Evolutionary conservation across 495 filamentous ascomycete genomes (phyloP), one percentile per base, ranked within the genome.

Genomic region (Rostrohypoxylon terebratum): DNA sequence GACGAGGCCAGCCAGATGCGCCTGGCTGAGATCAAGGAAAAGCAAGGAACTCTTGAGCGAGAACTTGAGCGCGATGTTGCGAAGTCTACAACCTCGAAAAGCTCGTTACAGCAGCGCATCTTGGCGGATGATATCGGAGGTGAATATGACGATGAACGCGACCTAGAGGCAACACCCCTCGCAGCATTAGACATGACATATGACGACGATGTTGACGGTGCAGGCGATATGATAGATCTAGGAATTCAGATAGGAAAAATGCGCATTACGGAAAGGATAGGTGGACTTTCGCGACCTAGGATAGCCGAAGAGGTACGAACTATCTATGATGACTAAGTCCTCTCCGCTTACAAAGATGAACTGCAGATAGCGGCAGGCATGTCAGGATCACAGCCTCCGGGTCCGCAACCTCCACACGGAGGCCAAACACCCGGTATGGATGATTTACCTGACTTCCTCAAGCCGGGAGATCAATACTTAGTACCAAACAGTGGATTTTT

Each of bases 221-320:
- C 90, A 66, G 88, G 90, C 67, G 90, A 92, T 57, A 75, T 92
- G 14, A 82, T 89, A 61, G 92, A 94, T 75, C 79, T 93, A 18
- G 92, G 92, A 4, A 84, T 93, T 50, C 84, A 85, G 65, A 81
- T 93, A 60, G 91, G 92, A 7, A 90, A 86, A 66, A 87, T 92
- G 85, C 84, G 90, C 59, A 88, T 94, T 38, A 92, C 88, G 0
- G 91, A 93, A 73, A 84, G 91, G 18, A 88, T 93, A 71, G 91
- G 91, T 11, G 83, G 85, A 1, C 77, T 88, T 53, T 86, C 83
- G 50, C 78, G 84, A 60, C 85, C 90, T 14, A 85, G 89, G 65
- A 85, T 93, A 64, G 82, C 85, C 2, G 89, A 92, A 79, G 90
- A 93, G 84, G 87, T 91, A 80, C 75, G 80, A 69, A 21, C 16